Percentiles rank a stretch among this genome's conserved stretches.
These are phyloP conservation scores for Cryptosporidium andersoni DNA, from an alignment of 169 alveolate genomes.

Conservation along the genomic window DNA sequence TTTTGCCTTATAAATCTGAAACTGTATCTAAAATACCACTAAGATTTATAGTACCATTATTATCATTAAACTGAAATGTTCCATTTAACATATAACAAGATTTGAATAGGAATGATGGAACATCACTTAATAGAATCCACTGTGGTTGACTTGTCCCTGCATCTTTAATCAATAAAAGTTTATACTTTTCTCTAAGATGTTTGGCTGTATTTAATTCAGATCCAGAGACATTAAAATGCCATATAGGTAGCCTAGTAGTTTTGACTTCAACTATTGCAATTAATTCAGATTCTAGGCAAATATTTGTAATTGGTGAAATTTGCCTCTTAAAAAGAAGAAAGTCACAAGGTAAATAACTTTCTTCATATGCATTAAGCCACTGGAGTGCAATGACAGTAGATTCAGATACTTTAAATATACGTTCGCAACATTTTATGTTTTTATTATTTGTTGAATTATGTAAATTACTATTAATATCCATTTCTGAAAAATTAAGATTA, in stretches of 20 bases:
- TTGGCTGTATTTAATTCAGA: conserved; percentile 15
- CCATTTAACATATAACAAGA: conserved; percentile 23
- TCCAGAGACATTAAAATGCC: conserved; percentile 64
- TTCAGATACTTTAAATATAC: conserved; percentile 37
- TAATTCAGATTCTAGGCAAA: neutral
- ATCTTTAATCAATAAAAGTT: conserved; percentile 50
- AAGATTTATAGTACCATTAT: no score
- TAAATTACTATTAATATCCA: neutral
- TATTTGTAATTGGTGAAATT: neutral
- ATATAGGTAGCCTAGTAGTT: conserved; percentile 54
- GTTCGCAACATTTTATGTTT: conserved; percentile 15
- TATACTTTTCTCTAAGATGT: neutral
- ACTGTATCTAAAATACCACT: no score
- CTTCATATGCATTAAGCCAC: conserved; percentile 42
- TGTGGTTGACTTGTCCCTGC: conserved; percentile 61
- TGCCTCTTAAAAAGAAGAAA: conserved; percentile 1
- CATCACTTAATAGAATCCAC: conserved; percentile 30
- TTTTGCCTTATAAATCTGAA: no score
- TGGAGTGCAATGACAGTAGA: conserved; percentile 4
- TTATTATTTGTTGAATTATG: neutral
- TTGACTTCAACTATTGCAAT: conserved; percentile 60
- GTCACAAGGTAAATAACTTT: conserved; percentile 51
- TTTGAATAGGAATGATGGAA: conserved; percentile 3
- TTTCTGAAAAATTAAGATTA: neutral
- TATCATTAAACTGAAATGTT: neutral